Base-by-base conservation (phyloP, 768 basidiomycete species). In the Calocera viscosa region DNA sequence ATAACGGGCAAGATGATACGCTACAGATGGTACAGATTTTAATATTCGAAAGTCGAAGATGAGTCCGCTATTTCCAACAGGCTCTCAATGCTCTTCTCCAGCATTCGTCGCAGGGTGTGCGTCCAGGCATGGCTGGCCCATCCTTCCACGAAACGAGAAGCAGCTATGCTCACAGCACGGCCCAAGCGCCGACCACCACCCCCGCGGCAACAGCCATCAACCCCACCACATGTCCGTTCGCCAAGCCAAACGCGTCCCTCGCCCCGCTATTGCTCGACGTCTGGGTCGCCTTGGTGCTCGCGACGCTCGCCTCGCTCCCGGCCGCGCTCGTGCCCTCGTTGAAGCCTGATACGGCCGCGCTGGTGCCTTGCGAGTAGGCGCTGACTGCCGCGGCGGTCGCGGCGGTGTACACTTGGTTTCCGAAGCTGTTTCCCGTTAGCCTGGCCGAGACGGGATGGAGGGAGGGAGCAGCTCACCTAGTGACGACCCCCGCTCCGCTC, bases 401-500 rank as follows among this genome's bases (percentile, higher is more conserved):
- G 24, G 30, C 30, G 7, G 53, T 60, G 30, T 60, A 60, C 14
- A 60, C 30, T 11, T 32, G 24, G 11, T 19, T 26, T 5, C 53
- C 53, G 53, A 60, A 60, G 53, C 53, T 60, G 53, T 7, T 60
- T 2, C 30, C 8, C 7, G 35, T 38, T 5, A 38, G 35, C 35
- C 5, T n/a, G n/a, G n/a, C n/a, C 35, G 35, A 14, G 53, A 28
- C 22, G 26, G 26, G 7, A 60, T 2, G 22, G 53, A 16, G 7
- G 10, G 26, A 5, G 30, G 22, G 30, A 10, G 24, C 2, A 32
- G 30, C 53, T 60, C 26, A 60, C 53, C 65, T 65, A 0, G 65
- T 66, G 34, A 66, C 64, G 14, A 60, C 11, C 16, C 67, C 65
- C 11, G 63, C 67, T 35, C 35, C 65, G 47, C 35, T 53, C 22